Base-by-base conservation (phyloP, 805 yeast species). In the Tetrapisispora phaffii region DNA sequence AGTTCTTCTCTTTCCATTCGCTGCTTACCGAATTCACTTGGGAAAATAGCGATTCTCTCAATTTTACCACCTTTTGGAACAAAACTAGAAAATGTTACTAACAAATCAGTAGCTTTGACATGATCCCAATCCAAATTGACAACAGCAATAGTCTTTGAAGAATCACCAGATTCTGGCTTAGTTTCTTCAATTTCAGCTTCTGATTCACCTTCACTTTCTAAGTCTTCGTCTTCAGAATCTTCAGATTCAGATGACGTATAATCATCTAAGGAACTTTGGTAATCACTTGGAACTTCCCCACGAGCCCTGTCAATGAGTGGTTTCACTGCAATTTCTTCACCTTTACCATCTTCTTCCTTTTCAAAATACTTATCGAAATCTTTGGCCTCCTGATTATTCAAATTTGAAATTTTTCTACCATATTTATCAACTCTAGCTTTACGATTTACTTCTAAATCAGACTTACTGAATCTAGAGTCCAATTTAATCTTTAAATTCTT, bases 71-170 rank as follows among this genome's bases (percentile, higher is more conserved):
- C 80, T 20, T 77, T 65, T 17, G 96, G 96, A 20, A 85, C 80
- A 66, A 90, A 93, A 45, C 95, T 79, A 7, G 80, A 68, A 56
- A 90, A 87, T 0, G 97, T 82, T 4, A 95, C 95, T 82, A 85
- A 77, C 50, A 90, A 68, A 60, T 93, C 97, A 4, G 77, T 77
- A 0, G 97, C 84, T 39, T 78, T 75, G n/a, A 93, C 74, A 58
- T 93, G 85, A 56, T 93, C 98, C 98, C 98, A 93, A 60, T 93
- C 98, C 75, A 93, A 71, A 58, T 93, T 93, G 26, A 93, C 97
- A 1, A 82, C 96, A 0, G 98, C 98, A 57, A 93, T 71, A 6
- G 85, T 70, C 29, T 68, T 69, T 1, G 95, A 73, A 26, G 96
- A 95, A 2, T 90, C 96, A 39, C 96, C 94, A 42, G 79, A 82